phyloP scores from a whole-genome alignment of 768 basidiomycete genomes.

The Tricholoma sp. region DNA sequence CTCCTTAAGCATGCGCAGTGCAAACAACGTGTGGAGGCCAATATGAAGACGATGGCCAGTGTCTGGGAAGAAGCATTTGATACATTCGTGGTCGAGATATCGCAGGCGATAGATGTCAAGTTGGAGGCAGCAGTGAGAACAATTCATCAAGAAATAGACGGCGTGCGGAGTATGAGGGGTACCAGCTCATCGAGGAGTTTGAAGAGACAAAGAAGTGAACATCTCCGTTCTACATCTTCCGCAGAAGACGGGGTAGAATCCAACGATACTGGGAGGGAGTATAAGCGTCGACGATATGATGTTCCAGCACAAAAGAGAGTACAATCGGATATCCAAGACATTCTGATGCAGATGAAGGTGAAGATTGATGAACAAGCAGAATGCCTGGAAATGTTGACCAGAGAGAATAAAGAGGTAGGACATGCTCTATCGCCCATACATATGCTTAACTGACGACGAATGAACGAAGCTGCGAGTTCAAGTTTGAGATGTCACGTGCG shows the following conservation, averaged over 20 bases:
- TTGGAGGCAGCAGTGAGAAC: constrained; percentile 28
- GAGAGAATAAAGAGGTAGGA: constrained; percentile 44
- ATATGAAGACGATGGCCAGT: constrained; percentile 32
- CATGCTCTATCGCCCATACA: not conserved
- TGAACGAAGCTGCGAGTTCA: not conserved
- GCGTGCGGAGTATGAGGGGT: not conserved
- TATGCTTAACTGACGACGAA: not conserved
- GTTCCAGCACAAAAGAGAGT: not conserved
- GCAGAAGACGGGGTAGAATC: not conserved
- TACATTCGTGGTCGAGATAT: constrained; percentile 35
- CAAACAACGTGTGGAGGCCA: constrained; percentile 36
- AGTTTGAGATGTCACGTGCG: not conserved
- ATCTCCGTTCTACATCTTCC: not conserved
- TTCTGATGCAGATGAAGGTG: constrained; percentile 41
- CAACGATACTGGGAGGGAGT: not conserved
- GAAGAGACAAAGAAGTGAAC: constrained; percentile 1
- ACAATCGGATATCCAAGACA: constrained; percentile 16
- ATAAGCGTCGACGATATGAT: constrained; percentile 3
- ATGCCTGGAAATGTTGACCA: constrained; percentile 35
- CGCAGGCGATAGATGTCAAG: constrained; percentile 28
- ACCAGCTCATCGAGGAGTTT: not conserved
- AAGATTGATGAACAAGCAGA: constrained; percentile 46
- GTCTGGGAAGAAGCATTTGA: constrained; percentile 47
- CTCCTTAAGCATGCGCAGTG: constrained; percentile 36
- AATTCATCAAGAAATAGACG: constrained; percentile 18